These are phyloP conservation scores for Podaxis sp. DNA, from an alignment of 768 basidiomycete species.

Conservation along the genomic window DNA sequence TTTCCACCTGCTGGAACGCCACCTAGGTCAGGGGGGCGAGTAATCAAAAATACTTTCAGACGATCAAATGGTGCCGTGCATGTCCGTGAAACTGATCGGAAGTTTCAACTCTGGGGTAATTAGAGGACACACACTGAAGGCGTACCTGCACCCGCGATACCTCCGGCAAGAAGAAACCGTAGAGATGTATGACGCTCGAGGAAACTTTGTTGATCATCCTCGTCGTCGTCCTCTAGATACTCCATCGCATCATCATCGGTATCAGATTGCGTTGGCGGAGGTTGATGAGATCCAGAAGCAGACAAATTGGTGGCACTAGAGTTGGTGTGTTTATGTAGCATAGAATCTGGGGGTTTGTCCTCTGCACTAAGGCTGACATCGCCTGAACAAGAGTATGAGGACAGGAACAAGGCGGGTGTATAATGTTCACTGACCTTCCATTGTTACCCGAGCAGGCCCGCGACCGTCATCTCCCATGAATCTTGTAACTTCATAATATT, in stretches of 20 bases:
- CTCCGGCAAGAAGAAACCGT: slow-evolving; percentile 91
- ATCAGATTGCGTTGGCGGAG: slow-evolving; percentile 14
- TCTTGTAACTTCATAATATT: slow-evolving; percentile 70
- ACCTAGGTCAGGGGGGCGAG: slow-evolving; percentile 73
- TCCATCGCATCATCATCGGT: slow-evolving; percentile 11
- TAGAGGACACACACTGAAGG: slow-evolving; percentile 32
- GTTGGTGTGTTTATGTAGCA: slow-evolving; percentile 17
- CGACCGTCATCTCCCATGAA: slow-evolving; percentile 73
- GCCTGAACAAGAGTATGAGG: slow-evolving; percentile 39
- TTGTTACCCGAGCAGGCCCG: slow-evolving; percentile 77
- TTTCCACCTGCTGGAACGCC: slow-evolving; percentile 45
- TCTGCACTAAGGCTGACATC: slow-evolving; percentile 79
- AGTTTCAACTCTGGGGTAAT: background rate
- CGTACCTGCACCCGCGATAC: slow-evolving; percentile 90
- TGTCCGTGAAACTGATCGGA: slow-evolving; percentile 78
- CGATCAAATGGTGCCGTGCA: slow-evolving; percentile 98
- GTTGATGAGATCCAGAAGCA: slow-evolving; percentile 13
- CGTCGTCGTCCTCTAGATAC: slow-evolving; percentile 38
- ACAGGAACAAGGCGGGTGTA: background rate
- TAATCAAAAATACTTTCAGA: slow-evolving; percentile 94
- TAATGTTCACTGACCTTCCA: slow-evolving; percentile 68
- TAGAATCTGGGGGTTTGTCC: slow-evolving; percentile 52
- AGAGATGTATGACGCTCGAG: slow-evolving; percentile 72
- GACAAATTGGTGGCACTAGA: background rate
- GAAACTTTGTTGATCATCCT: slow-evolving; percentile 53